Conservation (phyloP, 2,329 filamentous ascomycete species). For the Tolypocladium tundrense region DNA sequence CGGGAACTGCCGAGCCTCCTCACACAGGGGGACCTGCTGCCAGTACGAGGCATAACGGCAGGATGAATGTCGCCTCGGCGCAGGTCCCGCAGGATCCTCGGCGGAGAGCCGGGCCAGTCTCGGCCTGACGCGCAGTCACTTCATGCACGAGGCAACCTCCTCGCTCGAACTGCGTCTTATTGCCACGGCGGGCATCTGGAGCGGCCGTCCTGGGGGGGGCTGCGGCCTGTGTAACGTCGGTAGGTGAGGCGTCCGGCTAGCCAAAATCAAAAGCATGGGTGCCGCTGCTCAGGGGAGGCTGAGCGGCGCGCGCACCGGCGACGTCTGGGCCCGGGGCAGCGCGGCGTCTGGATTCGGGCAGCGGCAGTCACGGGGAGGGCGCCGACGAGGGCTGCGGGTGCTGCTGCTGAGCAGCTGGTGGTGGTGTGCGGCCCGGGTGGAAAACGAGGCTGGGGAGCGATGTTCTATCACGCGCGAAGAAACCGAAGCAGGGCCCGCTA, state of each 20-base stretch:
- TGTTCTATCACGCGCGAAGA: background rate
- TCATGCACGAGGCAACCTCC: too few species aligned
- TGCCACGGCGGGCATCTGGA: too few species aligned
- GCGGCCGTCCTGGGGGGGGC: background rate
- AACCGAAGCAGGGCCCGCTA: background rate
- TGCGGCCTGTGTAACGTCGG: background rate
- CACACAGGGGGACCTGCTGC: background rate
- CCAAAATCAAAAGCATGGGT: background rate
- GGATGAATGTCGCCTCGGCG: background rate
- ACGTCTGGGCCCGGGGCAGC: background rate
- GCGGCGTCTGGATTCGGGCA: too few species aligned
- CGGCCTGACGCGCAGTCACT: too few species aligned
- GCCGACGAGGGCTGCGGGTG: background rate
- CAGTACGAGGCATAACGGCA: background rate
- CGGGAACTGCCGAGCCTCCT: background rate
- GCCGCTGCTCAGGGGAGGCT: background rate
- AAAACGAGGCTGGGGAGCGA: background rate
- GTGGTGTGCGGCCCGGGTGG: background rate
- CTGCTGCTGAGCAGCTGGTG: rapidly evolving
- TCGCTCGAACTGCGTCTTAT: background rate
- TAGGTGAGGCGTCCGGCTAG: background rate
- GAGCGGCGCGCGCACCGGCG: background rate
- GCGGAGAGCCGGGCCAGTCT: too few species aligned
- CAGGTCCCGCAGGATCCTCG: too few species aligned
- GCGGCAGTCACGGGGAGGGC: background rate